Evolutionary conservation across 805 yeast genomes (phyloP).

Genomic region (Clavispora fructus): DNA sequence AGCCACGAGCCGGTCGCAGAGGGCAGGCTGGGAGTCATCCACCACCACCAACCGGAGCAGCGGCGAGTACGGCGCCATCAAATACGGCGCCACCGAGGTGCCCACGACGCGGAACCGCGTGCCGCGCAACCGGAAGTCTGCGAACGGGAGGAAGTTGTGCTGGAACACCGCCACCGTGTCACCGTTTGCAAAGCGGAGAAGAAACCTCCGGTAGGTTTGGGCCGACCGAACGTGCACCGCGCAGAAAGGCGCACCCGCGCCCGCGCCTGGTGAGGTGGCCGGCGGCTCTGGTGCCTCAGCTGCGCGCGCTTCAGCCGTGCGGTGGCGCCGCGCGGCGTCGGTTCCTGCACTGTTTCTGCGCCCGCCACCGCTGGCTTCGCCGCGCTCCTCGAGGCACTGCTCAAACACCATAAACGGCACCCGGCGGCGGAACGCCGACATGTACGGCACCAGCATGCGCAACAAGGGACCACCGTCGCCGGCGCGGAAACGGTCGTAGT

Average conservation of each 20-base stretch:
- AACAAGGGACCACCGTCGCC: slow-evolving; percentile 34
- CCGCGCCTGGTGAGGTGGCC: too few species aligned
- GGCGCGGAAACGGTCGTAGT: slow-evolving; percentile 26
- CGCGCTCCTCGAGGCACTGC: slow-evolving; percentile 21
- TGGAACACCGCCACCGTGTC: slow-evolving; percentile 28
- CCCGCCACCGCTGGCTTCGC: slow-evolving; percentile 1
- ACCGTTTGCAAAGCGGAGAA: slow-evolving; percentile 21
- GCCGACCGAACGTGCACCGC: slow-evolving; percentile 25
- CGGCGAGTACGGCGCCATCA: slow-evolving; percentile 24
- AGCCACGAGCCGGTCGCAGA: slow-evolving; percentile 27
- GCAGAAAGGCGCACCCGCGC: slow-evolving; percentile 20
- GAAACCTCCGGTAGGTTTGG: slow-evolving; percentile 23
- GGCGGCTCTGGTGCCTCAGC: too few species aligned
- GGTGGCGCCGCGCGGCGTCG: background rate
- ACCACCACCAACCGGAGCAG: slow-evolving; percentile 28
- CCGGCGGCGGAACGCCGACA: slow-evolving; percentile 30
- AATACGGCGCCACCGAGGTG: slow-evolving; percentile 25
- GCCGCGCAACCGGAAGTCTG: slow-evolving; percentile 32
- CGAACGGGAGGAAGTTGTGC: slow-evolving; percentile 31
- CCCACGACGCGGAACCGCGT: slow-evolving; percentile 38
- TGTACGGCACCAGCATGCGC: slow-evolving; percentile 31
- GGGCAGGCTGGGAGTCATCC: slow-evolving; percentile 30
- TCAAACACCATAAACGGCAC: slow-evolving; percentile 31
- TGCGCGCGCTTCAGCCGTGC: too few species aligned
- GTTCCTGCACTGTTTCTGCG: background rate